Evolutionary conservation across 2,329 filamentous ascomycete genomes (phyloP).

Genomic region (Sporothrix pallida): DNA sequence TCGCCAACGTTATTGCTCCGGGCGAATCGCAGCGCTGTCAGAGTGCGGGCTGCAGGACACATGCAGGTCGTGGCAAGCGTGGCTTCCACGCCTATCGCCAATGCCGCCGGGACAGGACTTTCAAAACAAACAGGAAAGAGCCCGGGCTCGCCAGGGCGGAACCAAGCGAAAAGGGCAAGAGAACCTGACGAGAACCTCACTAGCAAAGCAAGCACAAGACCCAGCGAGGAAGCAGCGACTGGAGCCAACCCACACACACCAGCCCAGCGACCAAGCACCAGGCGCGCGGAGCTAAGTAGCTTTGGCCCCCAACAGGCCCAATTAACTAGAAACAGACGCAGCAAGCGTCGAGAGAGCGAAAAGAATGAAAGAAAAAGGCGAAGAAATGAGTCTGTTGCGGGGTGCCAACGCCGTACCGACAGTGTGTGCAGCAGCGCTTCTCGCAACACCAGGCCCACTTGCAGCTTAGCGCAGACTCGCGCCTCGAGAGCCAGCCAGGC

Average conservation of each 20-base stretch:
- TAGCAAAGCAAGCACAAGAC: neutral
- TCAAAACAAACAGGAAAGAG: conserved; percentile 18
- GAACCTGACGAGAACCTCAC: neutral
- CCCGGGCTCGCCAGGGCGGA: neutral
- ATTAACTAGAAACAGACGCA: conserved; percentile 16
- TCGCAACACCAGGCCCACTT: neutral
- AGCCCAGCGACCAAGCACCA: conserved; percentile 2
- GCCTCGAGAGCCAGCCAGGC: conserved; percentile 16
- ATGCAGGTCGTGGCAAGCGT: conserved; percentile 25
- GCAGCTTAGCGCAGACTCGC: conserved; percentile 25
- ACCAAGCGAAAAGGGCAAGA: neutral
- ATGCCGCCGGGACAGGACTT: conserved; percentile 18
- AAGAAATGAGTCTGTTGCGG: conserved; percentile 11
- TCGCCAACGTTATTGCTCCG: conserved; percentile 2
- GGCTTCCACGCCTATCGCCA: neutral
- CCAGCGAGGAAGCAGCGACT: conserved; percentile 20
- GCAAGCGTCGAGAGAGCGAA: conserved; percentile 10
- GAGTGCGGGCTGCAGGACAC: conserved; percentile 12
- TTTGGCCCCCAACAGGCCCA: conserved; percentile 23
- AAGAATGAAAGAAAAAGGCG: neutral
- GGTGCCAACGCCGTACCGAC: conserved; percentile 18
- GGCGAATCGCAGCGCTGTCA: conserved; percentile 7
- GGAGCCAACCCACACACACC: conserved; percentile 12
- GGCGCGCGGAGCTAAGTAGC: neutral
- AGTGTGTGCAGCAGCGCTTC: conserved; percentile 9